These are phyloP conservation scores for Vanrija sp. DNA, from an alignment of 1,284 basidiomycete species.

Conservation along the genomic window DNA sequence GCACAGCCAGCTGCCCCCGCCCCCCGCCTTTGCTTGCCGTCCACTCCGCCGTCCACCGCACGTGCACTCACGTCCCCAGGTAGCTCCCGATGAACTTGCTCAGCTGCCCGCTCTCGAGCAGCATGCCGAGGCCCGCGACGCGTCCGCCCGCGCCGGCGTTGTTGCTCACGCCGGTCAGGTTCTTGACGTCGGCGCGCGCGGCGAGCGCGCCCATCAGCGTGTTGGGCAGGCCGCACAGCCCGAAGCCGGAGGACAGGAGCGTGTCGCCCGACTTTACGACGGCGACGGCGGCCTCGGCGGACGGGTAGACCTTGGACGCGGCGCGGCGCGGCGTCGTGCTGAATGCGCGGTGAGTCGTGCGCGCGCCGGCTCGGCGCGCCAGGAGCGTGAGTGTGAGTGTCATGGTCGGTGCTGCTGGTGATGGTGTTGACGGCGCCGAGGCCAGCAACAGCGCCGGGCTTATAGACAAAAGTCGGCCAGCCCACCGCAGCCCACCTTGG, in stretches of 20 bases:
- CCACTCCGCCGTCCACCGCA: no score
- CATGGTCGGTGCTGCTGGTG: no score
- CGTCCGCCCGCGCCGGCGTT: slow-evolving; percentile 62
- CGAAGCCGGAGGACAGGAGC: slow-evolving; percentile 66
- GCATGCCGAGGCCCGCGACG: slow-evolving; percentile 55
- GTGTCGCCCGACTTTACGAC: slow-evolving; percentile 75
- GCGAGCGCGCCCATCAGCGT: slow-evolving; percentile 75
- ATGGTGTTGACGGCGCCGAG: no score
- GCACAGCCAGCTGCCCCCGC: no score
- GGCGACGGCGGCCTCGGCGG: slow-evolving; percentile 72
- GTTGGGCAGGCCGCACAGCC: slow-evolving; percentile 55
- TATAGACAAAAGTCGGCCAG: no score
- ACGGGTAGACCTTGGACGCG: slow-evolving; percentile 65
- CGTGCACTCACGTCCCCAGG: slow-evolving; percentile 60
- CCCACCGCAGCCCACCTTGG: no score
- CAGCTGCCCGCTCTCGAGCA: slow-evolving; percentile 68
- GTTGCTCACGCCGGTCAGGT: slow-evolving; percentile 81
- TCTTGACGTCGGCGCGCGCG: slow-evolving; percentile 63
- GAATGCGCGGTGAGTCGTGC: not conserved
- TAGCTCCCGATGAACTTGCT: slow-evolving; percentile 81
- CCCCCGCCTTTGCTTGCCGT: no score
- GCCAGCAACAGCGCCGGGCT: no score
- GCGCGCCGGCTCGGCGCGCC: not conserved
- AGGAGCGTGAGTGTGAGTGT: not conserved
- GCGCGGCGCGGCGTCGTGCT: not conserved